These are phyloP conservation scores for Tribonema minus DNA, from an alignment of 108 stramenopile genomes.

Conservation along the genomic window DNA sequence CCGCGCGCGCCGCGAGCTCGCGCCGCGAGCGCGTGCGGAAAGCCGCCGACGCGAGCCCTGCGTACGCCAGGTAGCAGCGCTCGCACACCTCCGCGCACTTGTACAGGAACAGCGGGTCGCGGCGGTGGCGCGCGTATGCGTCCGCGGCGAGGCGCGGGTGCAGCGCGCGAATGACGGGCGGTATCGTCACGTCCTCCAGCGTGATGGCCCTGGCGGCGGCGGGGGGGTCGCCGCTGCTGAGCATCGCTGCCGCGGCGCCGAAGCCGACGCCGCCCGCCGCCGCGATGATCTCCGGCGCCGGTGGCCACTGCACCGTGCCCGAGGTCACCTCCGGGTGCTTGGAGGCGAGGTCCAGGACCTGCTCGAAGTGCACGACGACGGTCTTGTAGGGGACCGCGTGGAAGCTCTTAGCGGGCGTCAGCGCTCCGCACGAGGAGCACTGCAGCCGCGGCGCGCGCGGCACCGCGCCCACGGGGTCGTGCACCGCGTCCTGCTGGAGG, in stretches of 20 bases:
- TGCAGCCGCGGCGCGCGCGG: constrained; percentile 4
- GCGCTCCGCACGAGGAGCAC: constrained; percentile 63
- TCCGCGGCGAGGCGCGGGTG: constrained; percentile 62
- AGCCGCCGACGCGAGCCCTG: constrained; percentile 56
- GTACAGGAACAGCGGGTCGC: constrained; percentile 69
- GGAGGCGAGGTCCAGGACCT: constrained; percentile 56
- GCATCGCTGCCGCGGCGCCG: constrained; percentile 46
- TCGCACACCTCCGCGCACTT: constrained; percentile 65
- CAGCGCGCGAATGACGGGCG: constrained; percentile 66
- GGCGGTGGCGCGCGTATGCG: constrained; percentile 62
- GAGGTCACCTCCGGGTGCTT: constrained; percentile 26
- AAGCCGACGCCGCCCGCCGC: constrained; percentile 74
- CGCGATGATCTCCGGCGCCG: constrained; percentile 59
- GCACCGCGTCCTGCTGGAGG: constrained; percentile 62
- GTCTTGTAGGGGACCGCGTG: constrained; percentile 71
- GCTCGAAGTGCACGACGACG: constrained; percentile 70
- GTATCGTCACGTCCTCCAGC: constrained; percentile 57
- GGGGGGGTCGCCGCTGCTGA: too few relatives aligned
- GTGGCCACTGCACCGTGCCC: constrained; percentile 62
- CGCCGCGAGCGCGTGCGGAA: constrained; percentile 30
- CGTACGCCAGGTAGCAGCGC: constrained; percentile 71
- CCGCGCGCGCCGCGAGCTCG: constrained; percentile 25
- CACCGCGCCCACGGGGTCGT: constrained; percentile 54
- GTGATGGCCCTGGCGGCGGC: too few relatives aligned
- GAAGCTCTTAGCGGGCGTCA: constrained; percentile 45